phyloP scores from a whole-genome alignment of 257 asterid species.

The Solanum corneliomulleri region DNA sequence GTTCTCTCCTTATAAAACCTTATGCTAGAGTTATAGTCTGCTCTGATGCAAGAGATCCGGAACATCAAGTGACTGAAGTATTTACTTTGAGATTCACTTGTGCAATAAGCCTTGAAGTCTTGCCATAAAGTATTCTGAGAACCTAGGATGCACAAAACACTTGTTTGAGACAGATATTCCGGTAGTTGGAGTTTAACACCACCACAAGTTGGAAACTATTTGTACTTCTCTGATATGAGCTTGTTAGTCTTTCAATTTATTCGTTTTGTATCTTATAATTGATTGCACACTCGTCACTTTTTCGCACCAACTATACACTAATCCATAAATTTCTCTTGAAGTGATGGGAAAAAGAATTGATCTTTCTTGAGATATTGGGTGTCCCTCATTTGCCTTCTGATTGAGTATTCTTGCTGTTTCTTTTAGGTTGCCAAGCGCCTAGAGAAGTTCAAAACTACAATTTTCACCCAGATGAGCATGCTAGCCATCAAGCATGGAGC shows the following conservation, averaged over 20 bases:
- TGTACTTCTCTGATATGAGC: neutral
- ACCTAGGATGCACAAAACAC: neutral
- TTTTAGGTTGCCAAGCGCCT: slow-evolving; percentile 78
- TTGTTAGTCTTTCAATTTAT: neutral
- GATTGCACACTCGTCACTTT: neutral
- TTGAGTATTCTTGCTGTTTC: neutral
- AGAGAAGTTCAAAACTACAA: slow-evolving; percentile 96
- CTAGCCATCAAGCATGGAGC: slow-evolving; percentile 88
- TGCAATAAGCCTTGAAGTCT: neutral
- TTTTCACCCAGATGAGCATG: slow-evolving; percentile 95
- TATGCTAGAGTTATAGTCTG: neutral
- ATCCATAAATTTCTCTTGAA: neutral
- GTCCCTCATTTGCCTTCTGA: neutral
- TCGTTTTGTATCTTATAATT: neutral
- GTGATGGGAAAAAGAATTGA: neutral
- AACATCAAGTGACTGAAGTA: neutral
- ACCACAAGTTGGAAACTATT: neutral
- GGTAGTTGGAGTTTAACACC: neutral
- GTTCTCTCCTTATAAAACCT: neutral
- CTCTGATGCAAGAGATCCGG: neutral
- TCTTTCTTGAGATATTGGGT: neutral
- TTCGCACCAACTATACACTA: neutral
- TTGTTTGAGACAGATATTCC: neutral
- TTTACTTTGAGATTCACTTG: neutral
- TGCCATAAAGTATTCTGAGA: neutral